Base-by-base conservation (phyloP, 257 asterid genomes). In the Lycium ferocissimum region DNA sequence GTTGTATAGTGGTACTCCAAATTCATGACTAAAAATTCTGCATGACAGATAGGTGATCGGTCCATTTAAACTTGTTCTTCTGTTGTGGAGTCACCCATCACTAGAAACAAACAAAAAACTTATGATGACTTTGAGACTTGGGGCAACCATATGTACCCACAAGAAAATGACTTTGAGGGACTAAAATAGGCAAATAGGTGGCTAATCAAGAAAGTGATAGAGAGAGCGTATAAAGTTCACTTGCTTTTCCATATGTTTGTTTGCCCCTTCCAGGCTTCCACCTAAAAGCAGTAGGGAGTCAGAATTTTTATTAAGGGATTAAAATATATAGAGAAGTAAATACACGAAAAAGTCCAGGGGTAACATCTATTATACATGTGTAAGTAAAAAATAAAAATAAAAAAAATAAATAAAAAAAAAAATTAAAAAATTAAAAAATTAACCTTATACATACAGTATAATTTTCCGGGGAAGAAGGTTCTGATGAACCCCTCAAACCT, bases 201-300 rank as follows among this genome's bases (percentile, higher is more conserved):
- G 94, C 87, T 81, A 49, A 90, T 82, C 91, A 89, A 86, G 86
- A 85, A 88, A 88, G 85, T 81, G 62, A 88, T 43, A 54, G 43
- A 51, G 37, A 47, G 83, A 83, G 57, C 51, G 63, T 62, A 51
- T 82, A 89, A 89, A 86, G 89, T 85, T 88, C 82, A 69, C 83
- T 51, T 83, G 84, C 87, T 86, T 89, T 88, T 85, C 66, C 84
- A 70, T n/a, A 85, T 80, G 86, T 84, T 87, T 73, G 40, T 85
- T 38, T 5, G 5, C 43, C 85, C 87, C 73, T 75, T 83, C 85
- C 33, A 26, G 33, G 81, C 89, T 80, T 81, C 87, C 82, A 47
- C 61, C 81, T 47, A 73, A 87, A 26, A 26, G 33, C 0, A n/a
- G n/a, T n/a, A 26, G 33, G 33, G 33, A 26, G 33, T 1, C 33